phyloP scores from a whole-genome alignment of 305 asterid species.

The Fraxinus ornus region DNA sequence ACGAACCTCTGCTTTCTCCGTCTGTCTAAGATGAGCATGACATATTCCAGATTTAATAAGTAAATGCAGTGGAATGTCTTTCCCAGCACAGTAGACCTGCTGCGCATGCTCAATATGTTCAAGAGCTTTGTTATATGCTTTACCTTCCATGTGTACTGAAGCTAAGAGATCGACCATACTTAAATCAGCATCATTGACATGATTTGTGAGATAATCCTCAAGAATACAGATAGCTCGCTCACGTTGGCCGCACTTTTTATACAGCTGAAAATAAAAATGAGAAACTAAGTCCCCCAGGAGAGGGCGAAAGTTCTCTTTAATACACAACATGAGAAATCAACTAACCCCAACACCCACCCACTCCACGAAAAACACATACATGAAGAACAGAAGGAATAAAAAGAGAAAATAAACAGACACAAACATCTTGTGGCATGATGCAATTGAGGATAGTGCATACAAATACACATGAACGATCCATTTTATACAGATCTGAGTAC shows the following conservation, averaged over 20 bases:
- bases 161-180: constrained; percentile 53
- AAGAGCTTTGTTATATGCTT: constrained; percentile 54
- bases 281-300: background rate
- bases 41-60: constrained; percentile 64
- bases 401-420: background rate
- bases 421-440: background rate
- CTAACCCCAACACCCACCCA: background rate
- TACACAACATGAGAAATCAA: background rate
- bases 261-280: constrained; percentile 37
- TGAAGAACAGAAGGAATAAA: background rate
- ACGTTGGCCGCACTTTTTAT: constrained; percentile 51
- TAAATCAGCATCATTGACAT: constrained; percentile 37
- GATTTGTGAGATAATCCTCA: constrained; percentile 47
- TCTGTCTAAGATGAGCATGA: constrained; percentile 54
- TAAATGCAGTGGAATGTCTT: constrained; percentile 45
- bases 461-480: background rate
- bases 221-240: constrained; percentile 58
- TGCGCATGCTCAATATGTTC: constrained; percentile 53
- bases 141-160: constrained; percentile 53
- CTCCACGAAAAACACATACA: background rate
- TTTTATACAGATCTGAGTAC: background rate
- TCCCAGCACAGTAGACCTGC: constrained; percentile 35
- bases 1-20: constrained; percentile 58
- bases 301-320: background rate
- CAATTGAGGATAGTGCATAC: background rate